phyloP scores from a whole-genome alignment of 495 filamentous ascomycete genomes.

The Penicillium subrubescens region DNA sequence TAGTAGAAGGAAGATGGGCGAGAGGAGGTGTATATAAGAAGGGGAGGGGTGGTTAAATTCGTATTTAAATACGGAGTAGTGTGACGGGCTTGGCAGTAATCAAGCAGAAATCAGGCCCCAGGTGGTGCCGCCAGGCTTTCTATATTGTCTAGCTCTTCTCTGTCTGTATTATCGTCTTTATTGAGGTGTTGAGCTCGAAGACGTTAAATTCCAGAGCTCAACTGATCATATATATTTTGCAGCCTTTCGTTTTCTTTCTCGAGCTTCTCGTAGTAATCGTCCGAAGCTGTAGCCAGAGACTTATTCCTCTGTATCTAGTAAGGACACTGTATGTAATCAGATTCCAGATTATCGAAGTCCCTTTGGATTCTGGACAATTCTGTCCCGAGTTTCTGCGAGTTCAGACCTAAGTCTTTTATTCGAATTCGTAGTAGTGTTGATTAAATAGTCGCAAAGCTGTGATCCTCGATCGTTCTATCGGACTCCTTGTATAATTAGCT shows the following conservation, averaged over 20 bases:
- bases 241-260: not conserved
- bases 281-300: not conserved
- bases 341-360: not conserved
- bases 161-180: not conserved
- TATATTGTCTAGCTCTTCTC: not conserved
- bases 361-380: not conserved
- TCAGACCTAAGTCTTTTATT: not conserved
- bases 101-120: too few relatives aligned
- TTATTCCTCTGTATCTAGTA: not conserved
- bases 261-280: not conserved
- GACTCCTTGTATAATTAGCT: not conserved
- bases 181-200: not conserved
- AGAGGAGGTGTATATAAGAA: too few relatives aligned
- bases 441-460: not conserved
- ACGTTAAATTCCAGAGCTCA: not conserved
- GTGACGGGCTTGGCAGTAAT: too few relatives aligned
- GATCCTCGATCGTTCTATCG: not conserved
- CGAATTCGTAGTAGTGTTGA: not conserved
- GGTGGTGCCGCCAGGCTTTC: too few relatives aligned
- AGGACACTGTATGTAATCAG: not conserved
- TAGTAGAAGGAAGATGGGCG: too few relatives aligned
- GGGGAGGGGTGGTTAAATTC: too few relatives aligned
- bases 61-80: too few relatives aligned
- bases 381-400: not conserved
- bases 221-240: not conserved